A percentile compares a stretch with the other conserved stretches of the same genome.
phyloP scores from a whole-genome alignment of 2,329 filamentous ascomycete genomes.

The Anthostomella pinea region DNA sequence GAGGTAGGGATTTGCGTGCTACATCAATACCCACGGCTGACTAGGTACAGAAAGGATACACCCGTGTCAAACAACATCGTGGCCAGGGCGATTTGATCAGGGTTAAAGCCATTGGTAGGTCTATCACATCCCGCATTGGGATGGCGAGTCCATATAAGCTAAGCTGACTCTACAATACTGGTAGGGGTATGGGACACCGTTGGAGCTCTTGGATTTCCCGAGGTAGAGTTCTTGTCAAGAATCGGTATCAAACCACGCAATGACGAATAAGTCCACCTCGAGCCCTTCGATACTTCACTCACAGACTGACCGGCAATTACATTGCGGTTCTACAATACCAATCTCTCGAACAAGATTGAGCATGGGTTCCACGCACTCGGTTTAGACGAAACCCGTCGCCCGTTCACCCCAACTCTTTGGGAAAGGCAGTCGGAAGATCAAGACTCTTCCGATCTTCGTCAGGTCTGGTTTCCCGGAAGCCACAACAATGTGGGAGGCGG shows the following conservation, averaged over 20 bases:
- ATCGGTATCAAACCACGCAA: conserved; percentile 45
- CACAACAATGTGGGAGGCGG: conserved; percentile 72
- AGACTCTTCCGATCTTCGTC: conserved; percentile 43
- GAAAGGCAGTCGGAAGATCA: conserved; percentile 40
- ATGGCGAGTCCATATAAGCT: neutral
- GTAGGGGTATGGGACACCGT: conserved; percentile 52
- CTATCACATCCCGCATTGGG: too few relatives aligned
- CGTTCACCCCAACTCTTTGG: conserved; percentile 57
- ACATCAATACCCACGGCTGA: conserved; percentile 6
- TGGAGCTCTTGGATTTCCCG: conserved; percentile 40
- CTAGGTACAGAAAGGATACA: conserved; percentile 29
- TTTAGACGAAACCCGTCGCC: conserved; percentile 52
- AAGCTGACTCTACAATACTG: conserved; percentile 10
- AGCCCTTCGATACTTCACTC: neutral
- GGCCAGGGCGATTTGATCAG: conserved; percentile 42
- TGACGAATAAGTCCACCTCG: conserved; percentile 41
- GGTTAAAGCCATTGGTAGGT: conserved; percentile 42
- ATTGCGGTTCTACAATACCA: conserved; percentile 53
- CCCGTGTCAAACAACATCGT: conserved; percentile 39
- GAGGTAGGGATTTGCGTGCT: conserved; percentile 27
- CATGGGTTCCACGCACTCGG: conserved; percentile 60
- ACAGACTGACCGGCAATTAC: conserved; percentile 35
- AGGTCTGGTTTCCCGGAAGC: conserved; percentile 67
- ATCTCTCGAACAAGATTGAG: conserved; percentile 49
- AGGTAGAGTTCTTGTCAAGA: conserved; percentile 36